phyloP scores from a whole-genome alignment of 257 asterid species.

The Coffea eugenioides region DNA sequence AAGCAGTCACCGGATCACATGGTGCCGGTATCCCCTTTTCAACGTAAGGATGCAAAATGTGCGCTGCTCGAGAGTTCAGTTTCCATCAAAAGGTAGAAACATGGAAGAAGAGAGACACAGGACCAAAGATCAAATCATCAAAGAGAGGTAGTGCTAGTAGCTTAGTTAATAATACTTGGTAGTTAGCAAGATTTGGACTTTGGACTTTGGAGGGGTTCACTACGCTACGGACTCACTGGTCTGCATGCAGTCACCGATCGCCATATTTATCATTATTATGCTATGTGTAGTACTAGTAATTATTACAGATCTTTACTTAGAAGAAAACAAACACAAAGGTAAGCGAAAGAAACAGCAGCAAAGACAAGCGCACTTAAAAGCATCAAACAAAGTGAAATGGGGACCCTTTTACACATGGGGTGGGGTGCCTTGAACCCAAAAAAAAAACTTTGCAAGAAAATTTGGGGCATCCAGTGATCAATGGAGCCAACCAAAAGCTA shows the following conservation, averaged over 20 bases:
- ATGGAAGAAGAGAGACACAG: background rate
- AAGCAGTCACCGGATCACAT: conserved; percentile 79
- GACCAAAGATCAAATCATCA: no score
- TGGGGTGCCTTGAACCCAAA: conserved; percentile 38
- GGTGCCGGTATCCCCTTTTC: conserved; percentile 51
- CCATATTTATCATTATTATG: background rate
- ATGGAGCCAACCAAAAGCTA: conserved; percentile 71
- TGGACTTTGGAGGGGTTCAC: no score
- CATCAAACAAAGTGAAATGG: conserved; percentile 54
- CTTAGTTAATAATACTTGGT: no score
- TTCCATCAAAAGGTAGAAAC: no score
- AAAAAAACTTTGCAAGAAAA: background rate
- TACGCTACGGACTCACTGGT: background rate
- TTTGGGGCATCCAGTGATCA: conserved; percentile 20
- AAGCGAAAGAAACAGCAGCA: conserved; percentile 51
- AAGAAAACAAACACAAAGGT: conserved; percentile 30
- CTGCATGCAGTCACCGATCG: background rate
- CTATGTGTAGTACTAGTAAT: background rate
- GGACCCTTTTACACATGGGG: conserved; percentile 98
- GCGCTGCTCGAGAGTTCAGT: background rate
- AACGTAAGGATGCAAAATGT: conserved; percentile 12
- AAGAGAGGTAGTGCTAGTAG: no score
- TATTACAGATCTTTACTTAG: background rate
- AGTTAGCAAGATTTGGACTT: no score
- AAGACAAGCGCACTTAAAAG: conserved; percentile 46